Percentiles rank a stretch among this genome's conserved stretches.
Conservation (phyloP, 2,329 filamentous ascomycete genomes). For the Leptosphaerulina australis region DNA sequence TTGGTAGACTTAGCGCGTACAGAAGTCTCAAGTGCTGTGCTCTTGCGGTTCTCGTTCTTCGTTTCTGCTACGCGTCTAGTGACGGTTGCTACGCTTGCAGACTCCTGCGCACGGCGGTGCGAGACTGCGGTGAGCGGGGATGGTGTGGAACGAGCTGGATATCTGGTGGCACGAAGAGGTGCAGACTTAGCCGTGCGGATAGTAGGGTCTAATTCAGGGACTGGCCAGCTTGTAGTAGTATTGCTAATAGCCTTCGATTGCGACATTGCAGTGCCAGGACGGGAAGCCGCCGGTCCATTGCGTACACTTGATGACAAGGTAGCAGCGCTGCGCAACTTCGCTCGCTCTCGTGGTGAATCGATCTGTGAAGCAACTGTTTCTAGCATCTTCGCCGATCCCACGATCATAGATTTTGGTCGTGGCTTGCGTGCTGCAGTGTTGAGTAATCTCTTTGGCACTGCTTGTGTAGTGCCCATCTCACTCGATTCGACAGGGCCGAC, state of each 20-base stretch:
- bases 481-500: background rate
- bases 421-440: constrained; percentile 10
- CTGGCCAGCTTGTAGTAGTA: background rate
- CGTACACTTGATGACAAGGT: background rate
- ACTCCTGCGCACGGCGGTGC: background rate
- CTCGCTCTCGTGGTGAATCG: constrained; percentile 10
- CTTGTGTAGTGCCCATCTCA: background rate
- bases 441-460: background rate
- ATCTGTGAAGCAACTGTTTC: constrained; percentile 7
- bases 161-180: background rate
- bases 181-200: constrained; percentile 1
- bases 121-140: background rate
- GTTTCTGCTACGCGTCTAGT: constrained; percentile 22
- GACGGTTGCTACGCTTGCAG: constrained; percentile 24
- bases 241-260: background rate
- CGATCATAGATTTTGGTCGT: constrained; percentile 14
- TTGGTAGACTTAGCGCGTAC: background rate
- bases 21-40: background rate
- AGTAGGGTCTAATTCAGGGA: background rate
- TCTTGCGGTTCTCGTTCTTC: constrained; percentile 19
- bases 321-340: constrained; percentile 6
- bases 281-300: constrained; percentile 4
- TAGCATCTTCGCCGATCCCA: constrained; percentile 6
- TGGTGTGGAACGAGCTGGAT: background rate
- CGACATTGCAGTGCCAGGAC: background rate